Conservation (phyloP, 331 rosid genomes). For the Quercus lobata region DNA sequence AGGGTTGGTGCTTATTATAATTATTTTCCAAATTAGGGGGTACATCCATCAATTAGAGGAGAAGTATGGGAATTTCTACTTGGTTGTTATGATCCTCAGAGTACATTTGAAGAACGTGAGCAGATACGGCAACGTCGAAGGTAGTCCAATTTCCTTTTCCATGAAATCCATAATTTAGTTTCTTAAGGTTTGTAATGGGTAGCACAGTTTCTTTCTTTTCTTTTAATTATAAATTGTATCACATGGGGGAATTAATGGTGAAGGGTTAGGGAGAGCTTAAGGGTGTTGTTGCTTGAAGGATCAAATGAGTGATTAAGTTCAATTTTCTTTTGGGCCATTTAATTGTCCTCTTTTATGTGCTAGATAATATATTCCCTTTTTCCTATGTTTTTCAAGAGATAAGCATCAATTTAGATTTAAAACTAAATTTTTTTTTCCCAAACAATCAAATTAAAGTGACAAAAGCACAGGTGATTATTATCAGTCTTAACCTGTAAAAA, state of each 20-base stretch:
- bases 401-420: too few species aligned
- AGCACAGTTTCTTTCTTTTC: not conserved
- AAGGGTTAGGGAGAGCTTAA: not conserved
- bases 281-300: not conserved
- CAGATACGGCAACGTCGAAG: constrained; percentile 61
- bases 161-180: not conserved
- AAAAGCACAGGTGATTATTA: too few species aligned
- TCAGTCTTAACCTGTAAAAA: too few species aligned
- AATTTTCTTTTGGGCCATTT: not conserved
- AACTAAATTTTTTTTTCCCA: too few species aligned
- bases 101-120: constrained; percentile 91
- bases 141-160: constrained; percentile 31
- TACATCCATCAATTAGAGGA: constrained; percentile 94
- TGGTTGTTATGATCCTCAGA: constrained; percentile 78
- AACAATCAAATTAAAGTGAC: too few species aligned
- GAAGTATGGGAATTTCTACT: constrained; percentile 99
- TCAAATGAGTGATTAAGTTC: not conserved
- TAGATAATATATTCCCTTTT: not conserved
- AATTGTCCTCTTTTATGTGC: not conserved
- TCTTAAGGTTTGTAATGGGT: not conserved
- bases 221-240: too few species aligned
- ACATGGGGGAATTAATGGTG: not conserved
- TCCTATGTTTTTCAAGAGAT: too few species aligned
- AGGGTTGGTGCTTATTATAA: not conserved
- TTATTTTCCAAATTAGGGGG: constrained; percentile 54